Conservation (phyloP, 2,329 filamentous ascomycete genomes). For the Colletotrichum sp. region DNA sequence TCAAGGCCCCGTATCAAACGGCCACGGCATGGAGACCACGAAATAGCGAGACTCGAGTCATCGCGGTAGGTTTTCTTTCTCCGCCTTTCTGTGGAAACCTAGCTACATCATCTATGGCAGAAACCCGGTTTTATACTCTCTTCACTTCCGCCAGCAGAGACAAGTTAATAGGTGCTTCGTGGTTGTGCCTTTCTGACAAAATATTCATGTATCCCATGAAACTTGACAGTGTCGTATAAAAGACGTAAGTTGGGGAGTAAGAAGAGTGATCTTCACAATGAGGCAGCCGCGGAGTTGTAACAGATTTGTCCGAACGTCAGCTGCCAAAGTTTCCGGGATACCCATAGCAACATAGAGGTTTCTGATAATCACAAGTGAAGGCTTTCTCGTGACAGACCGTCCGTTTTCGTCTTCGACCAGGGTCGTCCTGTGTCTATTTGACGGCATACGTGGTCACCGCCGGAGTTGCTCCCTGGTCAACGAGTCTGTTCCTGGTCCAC, state of each 20-base stretch:
- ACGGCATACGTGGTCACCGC: fast-evolving
- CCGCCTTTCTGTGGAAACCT: background rate
- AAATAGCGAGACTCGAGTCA: background rate
- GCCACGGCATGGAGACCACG: background rate
- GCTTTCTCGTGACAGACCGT: no score
- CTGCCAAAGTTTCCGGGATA: background rate
- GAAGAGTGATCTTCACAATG: background rate
- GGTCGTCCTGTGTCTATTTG: fast-evolving
- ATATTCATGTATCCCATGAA: background rate
- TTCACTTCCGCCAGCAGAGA: no score
- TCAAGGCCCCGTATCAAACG: background rate
- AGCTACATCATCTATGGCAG: background rate
- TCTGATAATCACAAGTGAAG: background rate
- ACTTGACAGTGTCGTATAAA: background rate
- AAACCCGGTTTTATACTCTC: fast-evolving
- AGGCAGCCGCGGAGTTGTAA: background rate
- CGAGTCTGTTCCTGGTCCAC: background rate
- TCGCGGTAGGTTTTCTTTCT: background rate
- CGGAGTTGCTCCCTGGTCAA: fast-evolving
- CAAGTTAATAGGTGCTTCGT: no score
- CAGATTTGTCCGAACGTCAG: background rate
- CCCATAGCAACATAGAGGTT: fast-evolving
- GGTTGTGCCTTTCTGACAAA: background rate
- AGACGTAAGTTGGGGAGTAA: background rate
- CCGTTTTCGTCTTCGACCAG: background rate